phyloP scores from a whole-genome alignment of 305 asterid species.

The Lippia alba region DNA sequence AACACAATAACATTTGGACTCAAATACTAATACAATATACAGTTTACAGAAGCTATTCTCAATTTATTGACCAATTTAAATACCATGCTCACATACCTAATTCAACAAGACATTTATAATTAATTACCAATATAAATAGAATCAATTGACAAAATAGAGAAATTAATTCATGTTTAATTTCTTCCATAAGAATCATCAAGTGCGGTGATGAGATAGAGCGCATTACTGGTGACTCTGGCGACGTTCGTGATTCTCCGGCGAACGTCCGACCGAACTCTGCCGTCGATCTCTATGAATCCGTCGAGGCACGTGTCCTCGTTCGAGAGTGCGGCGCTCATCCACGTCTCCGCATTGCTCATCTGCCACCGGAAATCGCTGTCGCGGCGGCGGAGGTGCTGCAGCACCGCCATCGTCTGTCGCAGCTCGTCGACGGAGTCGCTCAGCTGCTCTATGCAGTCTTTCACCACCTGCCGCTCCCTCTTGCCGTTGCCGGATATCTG shows the following conservation, averaged over 20 bases:
- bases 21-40: too few species aligned
- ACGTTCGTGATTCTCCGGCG: constrained; percentile 58
- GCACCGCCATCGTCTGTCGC: constrained; percentile 59
- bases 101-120: too few species aligned
- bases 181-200: constrained; percentile 45
- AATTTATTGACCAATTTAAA: too few species aligned
- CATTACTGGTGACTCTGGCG: constrained; percentile 89
- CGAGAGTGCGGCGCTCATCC: constrained; percentile 96
- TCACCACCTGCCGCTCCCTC: constrained; percentile 58
- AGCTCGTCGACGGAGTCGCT: constrained; percentile 73
- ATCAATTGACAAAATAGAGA: too few species aligned
- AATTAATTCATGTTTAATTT: not conserved
- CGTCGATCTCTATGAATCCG: constrained; percentile 74
- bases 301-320: constrained; percentile 87
- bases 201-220: constrained; percentile 74
- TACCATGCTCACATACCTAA: too few species aligned
- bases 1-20: too few species aligned
- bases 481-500: constrained; percentile 43
- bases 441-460: constrained; percentile 81
- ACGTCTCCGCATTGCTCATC: constrained; percentile 92
- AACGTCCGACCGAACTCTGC: constrained; percentile 62
- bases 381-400: constrained; percentile 59
- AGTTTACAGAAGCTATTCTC: too few species aligned
- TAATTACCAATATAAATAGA: too few species aligned
- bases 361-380: constrained; percentile 74